Conservation (phyloP, 306 rosid species). For the Dryas octopetala region DNA sequence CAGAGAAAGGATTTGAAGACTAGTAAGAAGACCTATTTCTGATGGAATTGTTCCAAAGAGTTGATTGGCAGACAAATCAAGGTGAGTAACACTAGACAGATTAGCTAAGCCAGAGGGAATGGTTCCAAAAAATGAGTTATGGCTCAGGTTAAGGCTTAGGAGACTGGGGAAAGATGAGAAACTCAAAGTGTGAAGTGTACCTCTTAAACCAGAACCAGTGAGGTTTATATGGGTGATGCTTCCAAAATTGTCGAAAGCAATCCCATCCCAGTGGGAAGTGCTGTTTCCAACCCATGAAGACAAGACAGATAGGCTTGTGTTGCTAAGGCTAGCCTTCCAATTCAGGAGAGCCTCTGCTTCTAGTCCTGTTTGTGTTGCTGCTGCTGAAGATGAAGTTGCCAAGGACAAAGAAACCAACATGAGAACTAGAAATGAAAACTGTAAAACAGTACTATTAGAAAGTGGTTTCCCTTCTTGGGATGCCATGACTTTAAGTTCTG, state of each 20-base stretch:
- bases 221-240: conserved; percentile 24
- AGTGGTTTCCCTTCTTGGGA: neutral
- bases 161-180: conserved; percentile 31
- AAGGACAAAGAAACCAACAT: neutral
- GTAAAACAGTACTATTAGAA: neutral
- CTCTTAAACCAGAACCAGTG: conserved; percentile 25
- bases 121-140: conserved; percentile 9
- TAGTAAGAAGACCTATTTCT: neutral
- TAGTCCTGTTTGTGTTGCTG: neutral
- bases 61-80: too few relatives aligned
- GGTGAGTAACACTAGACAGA: neutral
- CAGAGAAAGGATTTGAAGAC: conserved; percentile 10
- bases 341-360: conserved; percentile 30
- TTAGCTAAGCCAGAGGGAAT: conserved; percentile 10
- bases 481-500: conserved; percentile 1
- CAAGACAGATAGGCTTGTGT: conserved; percentile 7
- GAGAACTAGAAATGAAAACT: neutral
- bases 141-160: conserved; percentile 15
- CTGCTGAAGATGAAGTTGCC: neutral
- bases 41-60: conserved; percentile 11
- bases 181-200: conserved; percentile 25
- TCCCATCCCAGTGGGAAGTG: conserved; percentile 29
- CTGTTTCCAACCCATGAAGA: conserved; percentile 28
- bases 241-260: conserved; percentile 16
- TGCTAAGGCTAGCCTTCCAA: conserved; percentile 32